phyloP scores from a whole-genome alignment of 2,329 filamentous ascomycete genomes.

The Immersiporthe knoxdaviesiana region DNA sequence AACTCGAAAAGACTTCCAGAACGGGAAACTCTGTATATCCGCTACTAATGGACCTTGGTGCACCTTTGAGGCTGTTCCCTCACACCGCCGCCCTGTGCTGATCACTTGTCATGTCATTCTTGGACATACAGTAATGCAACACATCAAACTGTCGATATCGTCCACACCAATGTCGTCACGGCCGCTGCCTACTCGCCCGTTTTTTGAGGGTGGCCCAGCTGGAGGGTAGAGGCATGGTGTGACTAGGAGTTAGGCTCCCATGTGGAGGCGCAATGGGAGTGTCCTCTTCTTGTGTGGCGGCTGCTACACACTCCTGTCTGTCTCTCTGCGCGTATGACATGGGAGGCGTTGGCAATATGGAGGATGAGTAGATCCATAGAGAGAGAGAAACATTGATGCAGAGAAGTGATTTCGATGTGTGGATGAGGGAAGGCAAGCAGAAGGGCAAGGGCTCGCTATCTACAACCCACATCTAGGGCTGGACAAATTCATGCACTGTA shows the following conservation, averaged over 20 bases:
- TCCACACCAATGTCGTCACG: background rate
- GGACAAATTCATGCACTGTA: too few species aligned
- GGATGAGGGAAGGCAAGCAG: background rate
- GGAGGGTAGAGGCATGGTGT: background rate
- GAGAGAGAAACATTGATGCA: background rate
- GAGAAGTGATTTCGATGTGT: background rate
- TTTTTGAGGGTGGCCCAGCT: too few species aligned
- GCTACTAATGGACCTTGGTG: background rate
- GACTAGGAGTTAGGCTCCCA: background rate
- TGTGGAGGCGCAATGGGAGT: background rate
- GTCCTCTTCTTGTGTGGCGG: background rate
- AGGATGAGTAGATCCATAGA: background rate
- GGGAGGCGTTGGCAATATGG: too few species aligned
- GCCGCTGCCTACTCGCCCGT: too few species aligned
- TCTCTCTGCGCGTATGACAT: background rate
- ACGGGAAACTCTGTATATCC: background rate
- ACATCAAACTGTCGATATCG: too few species aligned
- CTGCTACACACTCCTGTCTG: background rate
- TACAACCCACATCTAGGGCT: too few species aligned
- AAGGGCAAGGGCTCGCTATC: background rate
- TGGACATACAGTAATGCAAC: too few species aligned
- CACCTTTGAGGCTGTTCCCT: too few species aligned
- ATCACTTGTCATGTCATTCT: background rate
- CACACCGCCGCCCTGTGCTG: background rate
- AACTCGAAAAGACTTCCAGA: background rate